These are phyloP conservation scores for Naganishia antarctica DNA, from an alignment of 768 basidiomycete genomes.

Conservation along the genomic window DNA sequence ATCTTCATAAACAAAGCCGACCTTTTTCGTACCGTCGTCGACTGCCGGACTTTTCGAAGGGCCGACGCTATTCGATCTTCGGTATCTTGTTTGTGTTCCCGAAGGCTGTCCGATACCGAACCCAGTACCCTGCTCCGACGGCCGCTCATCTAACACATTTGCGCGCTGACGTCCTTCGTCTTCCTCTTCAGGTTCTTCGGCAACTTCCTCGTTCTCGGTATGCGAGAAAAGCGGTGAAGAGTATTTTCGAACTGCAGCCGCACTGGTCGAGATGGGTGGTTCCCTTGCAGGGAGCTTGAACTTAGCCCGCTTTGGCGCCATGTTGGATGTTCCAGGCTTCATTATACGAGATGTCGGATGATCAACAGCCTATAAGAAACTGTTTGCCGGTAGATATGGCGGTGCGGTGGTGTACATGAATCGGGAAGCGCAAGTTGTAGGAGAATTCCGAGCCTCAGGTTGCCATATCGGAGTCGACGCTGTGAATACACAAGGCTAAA, in stretches of 20 bases:
- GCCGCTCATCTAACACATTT: not conserved
- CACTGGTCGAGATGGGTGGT: conserved; percentile 19
- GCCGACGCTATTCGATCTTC: not conserved
- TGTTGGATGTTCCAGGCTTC: conserved; percentile 5
- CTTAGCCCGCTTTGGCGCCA: conserved; percentile 4
- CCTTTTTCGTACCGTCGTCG: conserved; percentile 1
- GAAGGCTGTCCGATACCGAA: conserved; percentile 11
- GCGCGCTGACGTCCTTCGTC: not conserved
- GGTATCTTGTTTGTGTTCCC: not conserved
- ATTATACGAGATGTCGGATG: conserved; percentile 1
- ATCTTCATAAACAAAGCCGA: not conserved
- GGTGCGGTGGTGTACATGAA: not conserved
- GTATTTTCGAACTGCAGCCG: conserved; percentile 8
- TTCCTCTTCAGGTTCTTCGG: conserved; percentile 15
- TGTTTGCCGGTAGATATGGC: not conserved
- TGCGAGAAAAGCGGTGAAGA: conserved; percentile 21
- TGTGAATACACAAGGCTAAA: no score
- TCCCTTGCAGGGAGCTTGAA: conserved; percentile 12
- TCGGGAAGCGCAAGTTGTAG: no score
- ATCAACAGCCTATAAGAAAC: no score
- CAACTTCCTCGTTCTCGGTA: conserved; percentile 18
- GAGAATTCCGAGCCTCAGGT: not conserved
- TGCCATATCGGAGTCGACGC: not conserved
- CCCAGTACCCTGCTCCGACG: not conserved
- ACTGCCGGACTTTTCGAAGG: not conserved